phyloP scores from a whole-genome alignment of 2,329 filamentous ascomycete species.

The Fusarium humuli region DNA sequence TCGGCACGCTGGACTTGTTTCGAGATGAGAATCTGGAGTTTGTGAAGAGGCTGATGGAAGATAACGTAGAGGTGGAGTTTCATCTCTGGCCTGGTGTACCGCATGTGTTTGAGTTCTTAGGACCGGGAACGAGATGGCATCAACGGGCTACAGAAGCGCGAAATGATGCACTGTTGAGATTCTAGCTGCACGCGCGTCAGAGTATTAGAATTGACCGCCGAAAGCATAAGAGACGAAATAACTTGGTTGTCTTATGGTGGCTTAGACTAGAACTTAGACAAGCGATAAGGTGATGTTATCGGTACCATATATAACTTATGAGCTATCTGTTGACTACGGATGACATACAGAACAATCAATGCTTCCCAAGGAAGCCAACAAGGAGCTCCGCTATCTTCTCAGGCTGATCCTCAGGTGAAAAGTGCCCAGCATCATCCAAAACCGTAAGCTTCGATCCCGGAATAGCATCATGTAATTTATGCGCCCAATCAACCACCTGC shows the following conservation, averaged over 20 bases:
- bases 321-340: too few species aligned
- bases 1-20: constrained; percentile 39
- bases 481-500: constrained; percentile 49
- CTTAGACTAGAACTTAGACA: background rate
- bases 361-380: constrained; percentile 9
- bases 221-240: background rate
- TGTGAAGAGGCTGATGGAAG: constrained; percentile 33
- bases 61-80: constrained; percentile 41
- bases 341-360: too few species aligned
- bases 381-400: constrained; percentile 33
- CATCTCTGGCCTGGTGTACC: constrained; percentile 41
- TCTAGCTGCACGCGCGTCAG: background rate
- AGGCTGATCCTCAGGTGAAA: constrained; percentile 49
- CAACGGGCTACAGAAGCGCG: constrained; percentile 19
- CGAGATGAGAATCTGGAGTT: constrained; percentile 35
- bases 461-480: constrained; percentile 48
- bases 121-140: constrained; percentile 31
- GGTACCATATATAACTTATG: too few species aligned
- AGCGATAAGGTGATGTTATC: too few species aligned
- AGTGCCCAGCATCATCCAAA: constrained; percentile 47
- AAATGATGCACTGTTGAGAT: constrained; percentile 20
- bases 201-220: too few species aligned
- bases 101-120: constrained; percentile 38
- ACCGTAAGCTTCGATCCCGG: constrained; percentile 47
- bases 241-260: background rate